Evolutionary conservation across 148 eudicot genomes (phyloP), one percentile per base, ranked within the genome.

Genomic region (Cornus kousa): DNA sequence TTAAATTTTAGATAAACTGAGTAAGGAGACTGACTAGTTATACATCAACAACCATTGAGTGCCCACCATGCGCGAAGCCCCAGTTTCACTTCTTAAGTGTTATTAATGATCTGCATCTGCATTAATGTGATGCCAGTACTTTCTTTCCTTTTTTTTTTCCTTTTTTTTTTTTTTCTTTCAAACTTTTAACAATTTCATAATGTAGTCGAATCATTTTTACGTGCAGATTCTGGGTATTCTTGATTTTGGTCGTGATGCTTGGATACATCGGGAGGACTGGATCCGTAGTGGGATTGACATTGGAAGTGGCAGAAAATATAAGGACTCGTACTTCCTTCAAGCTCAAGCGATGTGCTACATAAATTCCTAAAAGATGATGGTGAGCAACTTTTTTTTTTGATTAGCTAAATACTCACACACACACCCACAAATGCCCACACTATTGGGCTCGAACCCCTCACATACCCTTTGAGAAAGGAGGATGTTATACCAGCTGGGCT

Each of bases 241-340:
- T 50, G 99, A 96, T 88, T 85, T 80, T 46, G 83, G 85, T 53
- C 89, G 91, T 6, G 99, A 96, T 39, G 92, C 94, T 31, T 96
- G 99, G 99, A 93, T 96, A 87, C 93, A 93, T 74, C 89, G 97
- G 9, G 98, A 92, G 81, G 99, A 91, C 77, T 91, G 95, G 95
- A 84, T 91, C 64, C 84, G 70, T 46, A 87, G 72, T 78, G 95
- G 95, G 50, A 87, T 91, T 72, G 89, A 91, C 72, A 33, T 83
- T 22, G 93, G 91, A 71, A 79, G 87, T 71, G 89, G 87, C 60
- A 85, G 95, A 72, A 91, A 91, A 77, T 91, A 90, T 81, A 90
- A 79, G 70, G 93, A 91, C 59, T 90, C 95, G 2, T 88, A 87
- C 78, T 91, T 74, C 74, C 90, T 91, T 55, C 95, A 91, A 86